These are phyloP conservation scores for Ehretia macrophylla DNA, from an alignment of 257 asterid species.

Conservation along the genomic window DNA sequence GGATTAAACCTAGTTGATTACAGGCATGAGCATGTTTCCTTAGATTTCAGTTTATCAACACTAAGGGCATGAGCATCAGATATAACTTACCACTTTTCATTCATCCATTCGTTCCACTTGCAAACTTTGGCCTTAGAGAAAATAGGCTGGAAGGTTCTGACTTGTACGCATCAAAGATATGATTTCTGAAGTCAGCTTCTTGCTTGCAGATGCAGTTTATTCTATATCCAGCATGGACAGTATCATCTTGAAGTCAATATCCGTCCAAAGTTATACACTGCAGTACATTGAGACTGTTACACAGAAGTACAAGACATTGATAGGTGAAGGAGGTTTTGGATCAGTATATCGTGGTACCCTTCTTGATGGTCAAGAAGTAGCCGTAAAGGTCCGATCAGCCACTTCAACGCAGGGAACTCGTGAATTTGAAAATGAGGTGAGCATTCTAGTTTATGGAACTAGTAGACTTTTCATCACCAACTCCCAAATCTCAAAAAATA, in stretches of 20 bases:
- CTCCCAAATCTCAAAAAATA: no score
- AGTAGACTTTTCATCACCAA: background rate
- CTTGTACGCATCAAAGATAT: background rate
- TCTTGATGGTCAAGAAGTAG: conserved; percentile 79
- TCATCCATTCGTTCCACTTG: no score
- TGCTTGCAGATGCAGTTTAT: conserved; percentile 71
- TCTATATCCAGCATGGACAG: conserved; percentile 59
- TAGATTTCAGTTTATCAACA: background rate
- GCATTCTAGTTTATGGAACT: background rate
- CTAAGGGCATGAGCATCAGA: background rate
- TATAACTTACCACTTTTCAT: no score
- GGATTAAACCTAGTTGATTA: background rate
- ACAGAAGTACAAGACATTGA: conserved; percentile 61
- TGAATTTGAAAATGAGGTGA: conserved; percentile 84
- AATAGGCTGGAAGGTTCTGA: background rate
- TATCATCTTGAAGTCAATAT: conserved; percentile 39
- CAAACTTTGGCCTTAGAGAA: background rate
- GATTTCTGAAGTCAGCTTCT: background rate
- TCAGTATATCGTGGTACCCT: conserved; percentile 76
- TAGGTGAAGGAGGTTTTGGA: conserved; percentile 96
- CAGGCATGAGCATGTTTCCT: background rate
- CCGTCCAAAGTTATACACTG: conserved; percentile 50
- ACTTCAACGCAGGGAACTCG: conserved; percentile 93
- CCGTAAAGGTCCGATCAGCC: conserved; percentile 87
- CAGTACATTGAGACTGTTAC: conserved; percentile 58